A percentile compares a stretch with the other conserved stretches of the same genome.
These are phyloP conservation scores for Tricholoma bakamatsutake DNA, from an alignment of 768 basidiomycete genomes.

Conservation along the genomic window DNA sequence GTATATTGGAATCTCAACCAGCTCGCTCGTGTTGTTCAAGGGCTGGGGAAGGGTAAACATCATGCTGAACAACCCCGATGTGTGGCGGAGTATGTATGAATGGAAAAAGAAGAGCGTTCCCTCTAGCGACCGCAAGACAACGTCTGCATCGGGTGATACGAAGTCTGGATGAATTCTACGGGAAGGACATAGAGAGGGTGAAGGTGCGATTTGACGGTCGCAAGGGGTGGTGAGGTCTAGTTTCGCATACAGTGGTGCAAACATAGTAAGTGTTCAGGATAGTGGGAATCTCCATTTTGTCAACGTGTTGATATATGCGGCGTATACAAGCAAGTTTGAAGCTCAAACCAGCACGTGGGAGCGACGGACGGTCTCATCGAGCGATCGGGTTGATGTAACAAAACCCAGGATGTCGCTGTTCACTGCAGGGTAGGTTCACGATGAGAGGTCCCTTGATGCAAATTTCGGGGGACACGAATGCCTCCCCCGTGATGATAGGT, in stretches of 20 bases:
- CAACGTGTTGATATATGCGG: slow-evolving; percentile 13
- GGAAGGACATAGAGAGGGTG: background rate
- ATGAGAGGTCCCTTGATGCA: background rate
- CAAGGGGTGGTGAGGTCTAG: background rate
- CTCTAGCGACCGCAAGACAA: slow-evolving; percentile 35
- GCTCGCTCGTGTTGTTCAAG: slow-evolving; percentile 8
- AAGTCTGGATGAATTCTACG: slow-evolving; percentile 27
- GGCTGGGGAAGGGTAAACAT: slow-evolving; percentile 57
- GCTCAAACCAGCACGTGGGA: slow-evolving; percentile 21
- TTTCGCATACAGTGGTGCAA: slow-evolving; percentile 13
- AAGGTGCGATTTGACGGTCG: background rate
- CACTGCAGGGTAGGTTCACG: background rate
- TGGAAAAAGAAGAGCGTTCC: slow-evolving; percentile 51
- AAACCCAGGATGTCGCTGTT: background rate
- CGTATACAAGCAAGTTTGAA: slow-evolving; percentile 12
- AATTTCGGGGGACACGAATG: background rate
- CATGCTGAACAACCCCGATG: slow-evolving; percentile 55
- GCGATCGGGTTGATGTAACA: background rate
- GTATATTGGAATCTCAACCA: slow-evolving; percentile 29
- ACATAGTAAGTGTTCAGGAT: slow-evolving; percentile 13
- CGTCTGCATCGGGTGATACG: slow-evolving; percentile 28
- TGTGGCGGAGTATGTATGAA: slow-evolving; percentile 48
- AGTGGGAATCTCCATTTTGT: slow-evolving; percentile 5
- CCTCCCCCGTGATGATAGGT: background rate
- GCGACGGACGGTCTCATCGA: background rate